Base-by-base conservation (phyloP, 495 filamentous ascomycete species). In the Aspergillus cavernicola region DNA sequence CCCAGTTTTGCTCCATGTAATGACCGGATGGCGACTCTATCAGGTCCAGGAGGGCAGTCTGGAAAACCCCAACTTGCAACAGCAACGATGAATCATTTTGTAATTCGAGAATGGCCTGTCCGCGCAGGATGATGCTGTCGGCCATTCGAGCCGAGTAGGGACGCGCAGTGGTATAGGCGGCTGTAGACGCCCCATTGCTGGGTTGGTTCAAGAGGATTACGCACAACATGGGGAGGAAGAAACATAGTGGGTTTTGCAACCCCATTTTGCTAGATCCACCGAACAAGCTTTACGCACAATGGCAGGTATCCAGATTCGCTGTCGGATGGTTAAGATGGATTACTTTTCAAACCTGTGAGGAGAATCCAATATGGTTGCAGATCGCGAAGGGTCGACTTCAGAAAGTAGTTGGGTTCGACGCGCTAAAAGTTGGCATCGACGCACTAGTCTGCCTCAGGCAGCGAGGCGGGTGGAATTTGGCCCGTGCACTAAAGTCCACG, bases 91-190 rank as follows among this genome's bases (percentile, higher is more conserved):
- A 47, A 11, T 65, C 66, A 8, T 43, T 28, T 18, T 63, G 60
- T 0, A 44, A 42, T 3, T 51, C 52, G 2, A 70, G 60, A 49
- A 73, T 42, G 16, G 68, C 57, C 19, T 80, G 73, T 26, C 70
- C 69, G 26, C 70, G 68, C 7, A 63, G 55, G 46, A 80, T 80
- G 54, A 77, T 66, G 42, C 73, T 77, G 56, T 80, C 71, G 31
- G 75, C 70, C 74, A 77, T 74, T 64, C 70, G 66, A 23, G 65
- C 61, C 26, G 74, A 72, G 53, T 77, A 78, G 2, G 59, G 58
- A 6, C 60, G 57, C 7, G 44, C 19, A 12, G 28, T 33, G 28
- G n/a, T 7, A 12, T 28, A 4, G 24, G 24, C 9, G 24, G 24
- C 24, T 28, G 24, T 9, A 28, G 24, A 28, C 24, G 42, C 28